Percentiles rank a stretch among this genome's conserved stretches.
phyloP scores from a whole-genome alignment of 176 grass and related monocot genomes.

The Phoenix dactylifera region DNA sequence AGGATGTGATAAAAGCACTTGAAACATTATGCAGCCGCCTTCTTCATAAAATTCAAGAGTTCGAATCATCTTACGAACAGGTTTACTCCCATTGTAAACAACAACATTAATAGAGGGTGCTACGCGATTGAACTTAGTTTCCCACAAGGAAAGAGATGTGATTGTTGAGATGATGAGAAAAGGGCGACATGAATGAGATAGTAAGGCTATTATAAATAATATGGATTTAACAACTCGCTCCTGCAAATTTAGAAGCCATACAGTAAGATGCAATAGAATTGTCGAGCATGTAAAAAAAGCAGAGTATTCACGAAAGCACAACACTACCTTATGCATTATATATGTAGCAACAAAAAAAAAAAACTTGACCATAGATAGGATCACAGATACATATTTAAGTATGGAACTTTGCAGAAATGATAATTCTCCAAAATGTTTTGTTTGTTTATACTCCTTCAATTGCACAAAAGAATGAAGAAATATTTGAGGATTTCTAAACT shows the following conservation, averaged over 20 bases:
- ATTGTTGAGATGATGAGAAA: slow-evolving; percentile 61
- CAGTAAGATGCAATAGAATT: not conserved
- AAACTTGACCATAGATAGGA: too few relatives aligned
- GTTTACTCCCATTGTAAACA: slow-evolving; percentile 61
- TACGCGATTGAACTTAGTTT: slow-evolving; percentile 61
- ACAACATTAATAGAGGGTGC: slow-evolving; percentile 71
- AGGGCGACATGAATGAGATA: slow-evolving; percentile 44
- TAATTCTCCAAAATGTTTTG: too few relatives aligned
- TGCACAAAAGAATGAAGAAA: too few relatives aligned
- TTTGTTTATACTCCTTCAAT: too few relatives aligned
- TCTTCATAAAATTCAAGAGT: slow-evolving; percentile 68
- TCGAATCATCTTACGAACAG: slow-evolving; percentile 53
- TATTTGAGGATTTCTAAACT: too few relatives aligned
- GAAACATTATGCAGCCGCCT: slow-evolving; percentile 55
- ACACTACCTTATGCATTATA: too few relatives aligned
- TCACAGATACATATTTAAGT: too few relatives aligned
- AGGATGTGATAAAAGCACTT: slow-evolving; percentile 77
- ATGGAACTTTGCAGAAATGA: too few relatives aligned
- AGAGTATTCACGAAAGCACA: too few relatives aligned
- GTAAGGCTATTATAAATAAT: slow-evolving; percentile 52
- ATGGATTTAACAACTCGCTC: slow-evolving; percentile 82
- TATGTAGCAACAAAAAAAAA: too few relatives aligned
- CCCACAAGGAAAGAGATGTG: slow-evolving; percentile 60
- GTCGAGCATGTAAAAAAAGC: not conserved
- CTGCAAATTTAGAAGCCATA: slow-evolving; percentile 27